These are phyloP conservation scores for Escallonia herrerae DNA, from an alignment of 129 eudicot species.

Conservation along the genomic window DNA sequence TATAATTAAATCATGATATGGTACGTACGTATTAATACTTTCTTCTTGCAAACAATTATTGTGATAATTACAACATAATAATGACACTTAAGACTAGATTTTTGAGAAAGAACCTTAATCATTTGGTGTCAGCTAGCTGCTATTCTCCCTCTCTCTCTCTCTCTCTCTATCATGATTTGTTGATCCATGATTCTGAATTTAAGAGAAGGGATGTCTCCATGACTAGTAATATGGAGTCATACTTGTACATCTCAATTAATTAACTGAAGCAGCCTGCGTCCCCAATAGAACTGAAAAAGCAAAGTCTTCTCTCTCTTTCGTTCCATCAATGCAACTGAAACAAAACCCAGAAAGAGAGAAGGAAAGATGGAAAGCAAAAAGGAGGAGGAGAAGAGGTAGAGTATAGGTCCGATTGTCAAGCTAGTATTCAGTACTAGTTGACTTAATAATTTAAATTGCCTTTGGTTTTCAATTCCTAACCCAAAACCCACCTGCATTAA, in stretches of 20 bases:
- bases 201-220: neutral
- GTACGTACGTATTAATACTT: conserved; percentile 19
- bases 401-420: conserved; percentile 11
- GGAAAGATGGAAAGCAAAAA: conserved; percentile 18
- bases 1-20: conserved; percentile 4
- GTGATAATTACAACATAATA: conserved; percentile 32
- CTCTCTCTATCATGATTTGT: no score
- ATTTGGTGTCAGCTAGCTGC: conserved; percentile 3
- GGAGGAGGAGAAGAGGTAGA: neutral
- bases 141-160: neutral
- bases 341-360: conserved; percentile 30
- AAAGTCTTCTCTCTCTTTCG: conserved; percentile 16
- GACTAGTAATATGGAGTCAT: neutral
- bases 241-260: conserved; percentile 33
- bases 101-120: neutral
- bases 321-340: conserved; percentile 55
- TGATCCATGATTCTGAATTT: neutral
- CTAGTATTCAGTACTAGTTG: no score
- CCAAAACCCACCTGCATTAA: conserved; percentile 29
- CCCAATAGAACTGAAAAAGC: conserved; percentile 39
- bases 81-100: conserved; percentile 7
- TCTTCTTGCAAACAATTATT: conserved; percentile 27
- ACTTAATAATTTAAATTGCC: neutral
- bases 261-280: conserved; percentile 29
- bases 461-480: conserved; percentile 13